phyloP scores from a whole-genome alignment of 2,329 filamentous ascomycete species.

The Xylaria hypoxylon region DNA sequence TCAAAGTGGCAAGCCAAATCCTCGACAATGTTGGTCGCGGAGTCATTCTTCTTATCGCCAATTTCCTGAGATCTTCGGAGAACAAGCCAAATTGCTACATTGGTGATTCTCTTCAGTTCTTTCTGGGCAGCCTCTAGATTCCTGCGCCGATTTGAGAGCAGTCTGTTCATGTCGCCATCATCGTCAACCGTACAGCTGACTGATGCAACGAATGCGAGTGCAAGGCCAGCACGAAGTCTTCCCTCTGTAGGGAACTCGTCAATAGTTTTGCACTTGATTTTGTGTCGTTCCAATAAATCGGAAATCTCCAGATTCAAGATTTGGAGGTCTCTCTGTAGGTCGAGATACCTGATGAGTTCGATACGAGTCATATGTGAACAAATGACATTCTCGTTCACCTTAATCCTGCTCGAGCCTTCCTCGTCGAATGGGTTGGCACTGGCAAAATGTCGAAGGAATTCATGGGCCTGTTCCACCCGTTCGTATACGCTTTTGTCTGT shows the following conservation, averaged over 20 bases:
- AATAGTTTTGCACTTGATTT: conserved; percentile 4
- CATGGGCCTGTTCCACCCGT: conserved; percentile 51
- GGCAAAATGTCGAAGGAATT: conserved; percentile 50
- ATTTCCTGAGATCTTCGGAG: conserved; percentile 29
- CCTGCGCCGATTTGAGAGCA: conserved; percentile 1
- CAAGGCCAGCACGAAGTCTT: conserved; percentile 29
- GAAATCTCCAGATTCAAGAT: conserved; percentile 48
- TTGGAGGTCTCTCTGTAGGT: conserved; percentile 49
- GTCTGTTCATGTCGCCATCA: not conserved
- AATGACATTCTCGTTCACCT: conserved; percentile 43
- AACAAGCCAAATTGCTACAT: conserved; percentile 37
- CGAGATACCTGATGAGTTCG: conserved; percentile 46
- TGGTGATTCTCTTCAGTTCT: conserved; percentile 9
- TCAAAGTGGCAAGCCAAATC: conserved; percentile 32
- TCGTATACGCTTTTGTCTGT: conserved; percentile 52
- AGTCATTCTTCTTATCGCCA: conserved; percentile 28
- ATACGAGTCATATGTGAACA: conserved; percentile 45
- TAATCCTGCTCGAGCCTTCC: conserved; percentile 38
- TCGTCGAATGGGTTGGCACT: conserved; percentile 50
- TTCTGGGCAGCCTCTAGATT: conserved; percentile 17
- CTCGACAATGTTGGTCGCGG: conserved; percentile 27
- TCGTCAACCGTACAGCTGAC: conserved; percentile 18
- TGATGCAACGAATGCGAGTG: conserved; percentile 34
- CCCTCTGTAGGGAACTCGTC: conserved; percentile 10
- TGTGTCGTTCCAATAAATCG: conserved; percentile 19